phyloP scores from a whole-genome alignment of 345 rosid species.

The Arabis hirsuta region DNA sequence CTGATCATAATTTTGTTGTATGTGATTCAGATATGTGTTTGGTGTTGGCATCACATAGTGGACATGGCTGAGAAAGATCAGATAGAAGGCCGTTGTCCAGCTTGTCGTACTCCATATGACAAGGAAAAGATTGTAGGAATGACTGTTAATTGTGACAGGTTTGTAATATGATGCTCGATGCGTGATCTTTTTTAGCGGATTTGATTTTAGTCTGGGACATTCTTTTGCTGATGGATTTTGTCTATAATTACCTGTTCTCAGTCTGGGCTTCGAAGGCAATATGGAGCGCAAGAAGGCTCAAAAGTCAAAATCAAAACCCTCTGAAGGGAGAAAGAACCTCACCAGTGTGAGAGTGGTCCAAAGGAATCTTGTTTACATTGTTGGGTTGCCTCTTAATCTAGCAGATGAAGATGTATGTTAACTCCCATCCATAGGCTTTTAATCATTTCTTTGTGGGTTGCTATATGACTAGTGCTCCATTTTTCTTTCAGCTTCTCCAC shows the following conservation, averaged over 20 bases:
- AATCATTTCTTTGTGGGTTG: conserved; percentile 13
- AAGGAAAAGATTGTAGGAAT: conserved; percentile 86
- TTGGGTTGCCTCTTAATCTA: conserved; percentile 69
- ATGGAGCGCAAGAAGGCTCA: conserved; percentile 55
- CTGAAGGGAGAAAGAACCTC: conserved; percentile 72
- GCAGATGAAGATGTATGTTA: conserved; percentile 70
- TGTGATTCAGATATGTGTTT: conserved; percentile 73
- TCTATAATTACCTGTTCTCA: conserved; percentile 13
- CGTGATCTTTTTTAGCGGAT: background rate
- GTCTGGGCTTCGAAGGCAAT: conserved; percentile 49
- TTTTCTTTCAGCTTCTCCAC: conserved; percentile 59
- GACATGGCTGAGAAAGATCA: conserved; percentile 95
- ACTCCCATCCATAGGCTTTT: conserved; percentile 2
- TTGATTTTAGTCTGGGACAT: background rate
- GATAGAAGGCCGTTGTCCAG: conserved; percentile 87
- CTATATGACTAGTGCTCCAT: conserved; percentile 4
- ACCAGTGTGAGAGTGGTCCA: conserved; percentile 66
- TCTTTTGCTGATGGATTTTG: conserved; percentile 34
- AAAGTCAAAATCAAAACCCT: conserved; percentile 60
- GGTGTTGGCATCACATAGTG: conserved; percentile 97
- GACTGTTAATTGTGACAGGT: conserved; percentile 81
- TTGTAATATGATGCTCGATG: conserved; percentile 31
- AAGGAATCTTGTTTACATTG: conserved; percentile 72
- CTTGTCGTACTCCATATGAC: conserved; percentile 86
- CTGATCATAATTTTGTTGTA: conserved; percentile 8